Evolutionary conservation across 768 basidiomycete species (phyloP), one percentile per base, ranked within the genome.

Genomic region (Tephrocybe sp.): DNA sequence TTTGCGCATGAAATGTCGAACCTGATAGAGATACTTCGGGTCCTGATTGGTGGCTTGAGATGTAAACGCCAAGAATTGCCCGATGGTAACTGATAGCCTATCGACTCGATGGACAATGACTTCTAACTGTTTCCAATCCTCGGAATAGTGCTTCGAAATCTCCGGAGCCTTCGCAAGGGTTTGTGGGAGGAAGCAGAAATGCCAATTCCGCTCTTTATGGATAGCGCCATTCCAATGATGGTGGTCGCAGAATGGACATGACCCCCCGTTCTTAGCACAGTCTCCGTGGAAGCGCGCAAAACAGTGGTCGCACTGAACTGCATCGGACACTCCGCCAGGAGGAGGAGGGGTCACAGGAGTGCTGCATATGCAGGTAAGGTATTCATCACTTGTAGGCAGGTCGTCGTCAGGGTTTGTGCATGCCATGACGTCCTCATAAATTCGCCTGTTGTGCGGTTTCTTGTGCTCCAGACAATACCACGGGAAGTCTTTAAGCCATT

Each of bases 161-260:
- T 89, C 86, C 1, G 91, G 88, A n/a, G 90, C 91, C 40, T 73
- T 77, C 21, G 77, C 62, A 15, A 90, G 75, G 52, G 91, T 80
- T 21, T 79, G 74, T 2, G 89, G 86, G 21, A 92, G 76, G 66
- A 80, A 89, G 63, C 83, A 87, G 68, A 87, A 92, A 61, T 92
- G 89, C 81, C 83, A 93, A 57, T 76, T 87, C 40, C 91, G 83
- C 55, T 87, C 80, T 65, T 91, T 92, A 63, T 83, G 82, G 44
- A 92, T 84, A 3, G 86, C 79, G 16, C 90, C 90, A 57, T 92
- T 90, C 90, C 90, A 92, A 60, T 93, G 91, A 53, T 91, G 87
- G 58, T 91, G 89, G 55, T 93, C 90, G 56, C 90, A 93, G 72
- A 93, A 93, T 0, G 90, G 90, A 62, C 90, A 93, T 4, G 90